These are phyloP conservation scores for Claviceps digitariae DNA, from an alignment of 2,329 filamentous ascomycete genomes.

Conservation along the genomic window DNA sequence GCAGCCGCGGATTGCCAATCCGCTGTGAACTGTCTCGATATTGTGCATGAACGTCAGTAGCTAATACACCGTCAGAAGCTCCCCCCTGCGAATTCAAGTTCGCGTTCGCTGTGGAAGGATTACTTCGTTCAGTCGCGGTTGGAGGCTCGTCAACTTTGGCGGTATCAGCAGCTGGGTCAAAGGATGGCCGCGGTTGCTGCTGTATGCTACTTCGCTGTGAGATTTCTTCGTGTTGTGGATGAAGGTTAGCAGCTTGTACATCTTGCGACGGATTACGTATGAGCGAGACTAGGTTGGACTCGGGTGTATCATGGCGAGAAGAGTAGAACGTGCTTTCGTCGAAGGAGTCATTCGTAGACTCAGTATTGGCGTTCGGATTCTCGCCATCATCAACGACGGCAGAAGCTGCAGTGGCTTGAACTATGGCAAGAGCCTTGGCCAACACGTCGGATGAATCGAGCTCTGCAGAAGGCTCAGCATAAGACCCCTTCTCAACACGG, in stretches of 20 bases:
- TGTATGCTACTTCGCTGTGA: not conserved
- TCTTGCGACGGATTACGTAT: constrained; percentile 32
- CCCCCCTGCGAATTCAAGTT: constrained; percentile 6
- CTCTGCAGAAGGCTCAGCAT: constrained; percentile 44
- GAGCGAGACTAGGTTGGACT: constrained; percentile 34
- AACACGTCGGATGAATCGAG: constrained; percentile 63
- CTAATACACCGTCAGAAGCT: not conserved
- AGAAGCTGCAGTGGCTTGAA: constrained; percentile 52
- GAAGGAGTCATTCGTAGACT: constrained; percentile 62
- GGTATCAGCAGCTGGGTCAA: not conserved
- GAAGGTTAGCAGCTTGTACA: constrained; percentile 8
- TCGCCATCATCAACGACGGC: constrained; percentile 45
- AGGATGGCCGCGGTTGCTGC: not conserved
- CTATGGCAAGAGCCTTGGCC: constrained; percentile 54
- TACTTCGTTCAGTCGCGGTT: not conserved
- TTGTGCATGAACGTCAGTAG: not conserved
- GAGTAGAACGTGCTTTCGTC: constrained; percentile 96
- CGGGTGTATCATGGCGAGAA: constrained; percentile 73
- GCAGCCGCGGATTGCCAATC: not conserved
- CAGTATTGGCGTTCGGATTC: constrained; percentile 38
- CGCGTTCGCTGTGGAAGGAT: not conserved
- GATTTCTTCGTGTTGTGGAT: constrained; percentile 7
- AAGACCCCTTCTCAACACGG: constrained; percentile 29
- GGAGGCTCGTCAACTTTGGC: not conserved
- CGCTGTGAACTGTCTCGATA: not conserved